These are phyloP conservation scores for Sesbania bispinosa DNA, from an alignment of 306 rosid species.

Conservation along the genomic window DNA sequence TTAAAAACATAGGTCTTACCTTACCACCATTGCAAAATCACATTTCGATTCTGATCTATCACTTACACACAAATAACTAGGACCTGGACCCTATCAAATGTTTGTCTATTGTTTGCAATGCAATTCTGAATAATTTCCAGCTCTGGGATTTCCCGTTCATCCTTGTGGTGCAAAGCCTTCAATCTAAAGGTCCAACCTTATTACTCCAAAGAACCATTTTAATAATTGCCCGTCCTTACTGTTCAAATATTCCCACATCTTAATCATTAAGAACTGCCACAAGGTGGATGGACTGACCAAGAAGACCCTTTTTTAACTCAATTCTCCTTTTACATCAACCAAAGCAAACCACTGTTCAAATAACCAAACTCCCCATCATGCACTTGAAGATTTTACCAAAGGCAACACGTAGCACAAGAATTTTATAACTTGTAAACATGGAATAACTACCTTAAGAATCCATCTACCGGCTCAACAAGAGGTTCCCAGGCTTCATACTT, in stretches of 20 bases:
- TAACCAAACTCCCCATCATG: not conserved
- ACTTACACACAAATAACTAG: not conserved
- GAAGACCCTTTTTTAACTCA: too few species aligned
- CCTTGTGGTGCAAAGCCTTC: not conserved
- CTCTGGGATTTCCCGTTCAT: not conserved
- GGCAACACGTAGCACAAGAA: not conserved
- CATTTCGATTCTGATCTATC: not conserved
- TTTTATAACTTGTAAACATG: not conserved
- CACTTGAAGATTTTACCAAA: conserved; percentile 9
- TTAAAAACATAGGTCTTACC: too few species aligned
- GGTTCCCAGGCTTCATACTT: conserved; percentile 98
- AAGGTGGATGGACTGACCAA: not conserved
- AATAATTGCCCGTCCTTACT: not conserved
- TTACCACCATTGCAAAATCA: not conserved
- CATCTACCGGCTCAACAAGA: conserved; percentile 89
- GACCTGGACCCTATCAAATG: not conserved
- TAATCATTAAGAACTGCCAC: not conserved
- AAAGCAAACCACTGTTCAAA: not conserved
- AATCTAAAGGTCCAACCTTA: not conserved
- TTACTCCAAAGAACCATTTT: not conserved
- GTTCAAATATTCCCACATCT: not conserved
- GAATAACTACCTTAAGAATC: conserved; percentile 65
- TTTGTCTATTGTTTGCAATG: not conserved
- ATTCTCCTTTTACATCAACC: not conserved
- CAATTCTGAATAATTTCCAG: not conserved